Evolutionary conservation across 371 early-diverging fungal species (phyloP).

Genomic region (Actinomucor elegans): DNA sequence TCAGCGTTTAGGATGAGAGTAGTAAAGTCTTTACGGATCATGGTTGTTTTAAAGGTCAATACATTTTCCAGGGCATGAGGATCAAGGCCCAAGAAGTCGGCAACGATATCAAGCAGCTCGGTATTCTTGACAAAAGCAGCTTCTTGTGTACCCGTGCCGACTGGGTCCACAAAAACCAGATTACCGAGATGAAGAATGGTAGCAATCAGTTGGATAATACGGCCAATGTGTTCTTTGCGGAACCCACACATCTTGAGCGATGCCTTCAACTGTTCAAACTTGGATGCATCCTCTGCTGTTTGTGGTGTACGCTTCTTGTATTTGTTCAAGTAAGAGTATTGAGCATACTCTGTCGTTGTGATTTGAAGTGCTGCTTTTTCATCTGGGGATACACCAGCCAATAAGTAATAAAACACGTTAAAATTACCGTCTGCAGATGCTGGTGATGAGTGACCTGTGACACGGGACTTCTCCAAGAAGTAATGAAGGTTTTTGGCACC

Average conservation of each 20-base stretch:
- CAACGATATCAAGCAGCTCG: constrained; percentile 77
- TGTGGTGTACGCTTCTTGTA: constrained; percentile 10
- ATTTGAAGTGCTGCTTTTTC: constrained; percentile 36
- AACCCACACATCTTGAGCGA: constrained; percentile 84
- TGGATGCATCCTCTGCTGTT: constrained; percentile 40
- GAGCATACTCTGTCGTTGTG: constrained; percentile 11
- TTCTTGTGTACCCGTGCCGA: constrained; percentile 54
- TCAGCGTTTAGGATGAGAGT: constrained; percentile 83
- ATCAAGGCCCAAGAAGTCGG: constrained; percentile 86
- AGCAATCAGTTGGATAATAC: constrained; percentile 84
- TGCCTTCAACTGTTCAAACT: constrained; percentile 67
- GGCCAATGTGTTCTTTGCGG: constrained; percentile 73
- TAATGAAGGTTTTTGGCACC: constrained; percentile 86
- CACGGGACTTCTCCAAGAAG: constrained; percentile 83
- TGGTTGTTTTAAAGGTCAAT: constrained; percentile 82
- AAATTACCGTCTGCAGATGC: constrained; percentile 76
- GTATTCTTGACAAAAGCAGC: constrained; percentile 74
- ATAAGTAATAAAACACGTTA: constrained; percentile 89
- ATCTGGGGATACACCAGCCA: constrained; percentile 52
- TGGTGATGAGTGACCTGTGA: constrained; percentile 43
- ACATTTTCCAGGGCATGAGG: constrained; percentile 79
- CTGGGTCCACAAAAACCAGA: constrained; percentile 74
- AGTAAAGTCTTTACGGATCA: constrained; percentile 80
- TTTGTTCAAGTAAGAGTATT: constrained; percentile 23
- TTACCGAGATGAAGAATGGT: constrained; percentile 92